phyloP scores from a whole-genome alignment of 2,329 filamentous ascomycete species.

The Monosporascus sp. region DNA sequence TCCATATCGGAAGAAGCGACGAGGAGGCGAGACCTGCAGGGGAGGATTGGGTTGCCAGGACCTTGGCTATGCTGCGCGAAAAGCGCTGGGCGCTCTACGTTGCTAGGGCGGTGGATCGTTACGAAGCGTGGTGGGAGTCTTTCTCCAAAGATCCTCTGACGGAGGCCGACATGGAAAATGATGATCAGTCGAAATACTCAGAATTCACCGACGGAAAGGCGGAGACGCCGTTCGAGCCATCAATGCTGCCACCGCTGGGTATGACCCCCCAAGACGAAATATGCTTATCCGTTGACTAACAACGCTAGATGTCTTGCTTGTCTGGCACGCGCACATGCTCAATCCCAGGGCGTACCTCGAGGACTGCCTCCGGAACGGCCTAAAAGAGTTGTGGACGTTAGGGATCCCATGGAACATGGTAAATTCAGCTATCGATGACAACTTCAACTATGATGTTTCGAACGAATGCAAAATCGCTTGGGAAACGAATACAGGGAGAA shows the following conservation, averaged over 20 bases:
- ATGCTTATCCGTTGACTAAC: slow-evolving; percentile 18
- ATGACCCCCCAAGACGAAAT: slow-evolving; percentile 7
- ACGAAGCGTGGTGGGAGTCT: slow-evolving; percentile 58
- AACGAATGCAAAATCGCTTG: slow-evolving; percentile 42
- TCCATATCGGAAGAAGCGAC: too few species aligned
- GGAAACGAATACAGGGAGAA: slow-evolving; percentile 38
- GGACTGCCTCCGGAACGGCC: slow-evolving; percentile 59
- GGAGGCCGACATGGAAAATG: slow-evolving; percentile 30
- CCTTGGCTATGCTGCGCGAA: slow-evolving; percentile 55
- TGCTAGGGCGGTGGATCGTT: slow-evolving; percentile 62
- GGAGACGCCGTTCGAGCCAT: slow-evolving; percentile 30
- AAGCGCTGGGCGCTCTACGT: slow-evolving; percentile 71
- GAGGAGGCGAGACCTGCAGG: too few species aligned
- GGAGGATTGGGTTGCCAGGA: slow-evolving; percentile 33
- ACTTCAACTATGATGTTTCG: slow-evolving; percentile 51
- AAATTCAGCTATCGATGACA: slow-evolving; percentile 51
- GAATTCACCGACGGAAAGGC: slow-evolving; percentile 26
- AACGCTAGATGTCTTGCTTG: slow-evolving; percentile 63
- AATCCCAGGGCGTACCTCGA: slow-evolving; percentile 72
- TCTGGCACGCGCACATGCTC: slow-evolving; percentile 75
- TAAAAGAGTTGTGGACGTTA: slow-evolving; percentile 52
- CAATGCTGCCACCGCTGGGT: slow-evolving; percentile 56
- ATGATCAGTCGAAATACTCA: slow-evolving; percentile 20
- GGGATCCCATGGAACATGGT: slow-evolving; percentile 63
- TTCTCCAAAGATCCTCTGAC: slow-evolving; percentile 27